Percentiles rank a stretch among this genome's conserved stretches.
Evolutionary conservation across 2,329 filamentous ascomycete species (phyloP).

Genomic region (Rhinocladiella similis): DNA sequence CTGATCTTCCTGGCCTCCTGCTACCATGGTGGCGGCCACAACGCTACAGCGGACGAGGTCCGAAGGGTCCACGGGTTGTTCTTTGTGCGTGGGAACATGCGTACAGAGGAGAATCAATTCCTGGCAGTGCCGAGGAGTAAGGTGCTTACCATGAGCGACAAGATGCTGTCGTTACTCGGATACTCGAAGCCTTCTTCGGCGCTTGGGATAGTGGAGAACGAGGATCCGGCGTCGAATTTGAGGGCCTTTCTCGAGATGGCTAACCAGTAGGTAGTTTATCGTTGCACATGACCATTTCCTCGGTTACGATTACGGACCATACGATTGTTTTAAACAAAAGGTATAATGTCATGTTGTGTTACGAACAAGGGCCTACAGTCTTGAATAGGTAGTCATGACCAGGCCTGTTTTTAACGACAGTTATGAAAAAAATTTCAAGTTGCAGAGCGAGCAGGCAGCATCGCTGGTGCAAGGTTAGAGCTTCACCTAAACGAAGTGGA

Average conservation of each 20-base stretch:
- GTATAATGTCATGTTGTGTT: too few relatives aligned
- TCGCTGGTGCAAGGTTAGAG: too few relatives aligned
- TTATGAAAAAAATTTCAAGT: too few relatives aligned
- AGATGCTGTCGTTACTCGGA: conserved; percentile 36
- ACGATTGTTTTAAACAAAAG: too few relatives aligned
- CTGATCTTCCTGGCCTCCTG: conserved; percentile 38
- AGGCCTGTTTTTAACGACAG: too few relatives aligned
- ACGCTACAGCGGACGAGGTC: conserved; percentile 27
- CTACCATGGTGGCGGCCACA: conserved; percentile 36
- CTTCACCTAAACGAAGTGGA: too few relatives aligned
- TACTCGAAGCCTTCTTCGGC: conserved; percentile 36
- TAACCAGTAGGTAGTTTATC: conserved; percentile 5
- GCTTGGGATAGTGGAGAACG: conserved; percentile 38
- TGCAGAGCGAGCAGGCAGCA: too few relatives aligned
- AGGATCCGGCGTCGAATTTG: conserved; percentile 30
- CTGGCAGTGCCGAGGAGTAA: conserved; percentile 26
- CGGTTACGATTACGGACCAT: too few relatives aligned
- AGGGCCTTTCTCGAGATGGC: conserved; percentile 16
- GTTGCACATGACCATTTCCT: too few relatives aligned
- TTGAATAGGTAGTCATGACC: too few relatives aligned
- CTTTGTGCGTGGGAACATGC: conserved; percentile 23
- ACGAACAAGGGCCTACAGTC: too few relatives aligned
- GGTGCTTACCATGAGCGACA: conserved; percentile 34
- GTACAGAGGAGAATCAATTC: conserved; percentile 33
- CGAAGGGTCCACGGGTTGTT: conserved; percentile 16